Evolutionary conservation across 2,329 filamentous ascomycete species (phyloP).

Genomic region (Pseudogymnoascus sp.): DNA sequence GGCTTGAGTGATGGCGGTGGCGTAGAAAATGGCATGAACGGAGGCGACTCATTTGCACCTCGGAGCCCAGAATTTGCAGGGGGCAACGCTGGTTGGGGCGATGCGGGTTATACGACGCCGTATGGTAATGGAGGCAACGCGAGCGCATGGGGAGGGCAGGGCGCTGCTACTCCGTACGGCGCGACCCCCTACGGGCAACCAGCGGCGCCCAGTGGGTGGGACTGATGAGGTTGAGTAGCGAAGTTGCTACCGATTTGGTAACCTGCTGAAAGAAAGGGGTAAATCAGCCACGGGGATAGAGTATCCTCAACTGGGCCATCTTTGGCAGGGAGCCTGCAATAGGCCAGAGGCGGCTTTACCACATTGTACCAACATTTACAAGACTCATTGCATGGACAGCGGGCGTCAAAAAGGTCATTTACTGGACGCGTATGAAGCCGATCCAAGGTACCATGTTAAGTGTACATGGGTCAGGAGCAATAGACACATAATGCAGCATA

Average conservation of each 20-base stretch:
- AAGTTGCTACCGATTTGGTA: not conserved
- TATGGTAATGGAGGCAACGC: conserved; percentile 51
- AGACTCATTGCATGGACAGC: not conserved
- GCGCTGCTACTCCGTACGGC: conserved; percentile 48
- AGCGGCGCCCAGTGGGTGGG: conserved; percentile 22
- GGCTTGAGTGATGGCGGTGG: conserved; percentile 52
- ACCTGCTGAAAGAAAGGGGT: not conserved
- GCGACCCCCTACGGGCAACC: conserved; percentile 53
- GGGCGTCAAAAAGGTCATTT: conserved; percentile 7
- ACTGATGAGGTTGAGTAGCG: conserved; percentile 12
- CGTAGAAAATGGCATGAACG: conserved; percentile 43
- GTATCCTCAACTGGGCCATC: not conserved
- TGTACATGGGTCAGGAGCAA: not conserved
- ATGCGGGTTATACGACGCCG: conserved; percentile 60
- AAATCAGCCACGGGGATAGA: not conserved
- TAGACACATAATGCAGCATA: not conserved
- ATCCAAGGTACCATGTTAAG: not conserved
- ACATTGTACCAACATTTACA: not conserved
- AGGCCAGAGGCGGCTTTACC: not conserved
- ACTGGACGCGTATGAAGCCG: not conserved
- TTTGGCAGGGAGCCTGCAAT: not conserved
- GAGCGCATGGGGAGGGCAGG: conserved; percentile 59
- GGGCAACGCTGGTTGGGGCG: conserved; percentile 50
- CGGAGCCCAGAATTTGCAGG: conserved; percentile 55
- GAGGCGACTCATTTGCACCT: conserved; percentile 48